These are phyloP conservation scores for Debaryomyces psychrophilus DNA, from an alignment of 1,139 yeast genomes.

Conservation along the genomic window DNA sequence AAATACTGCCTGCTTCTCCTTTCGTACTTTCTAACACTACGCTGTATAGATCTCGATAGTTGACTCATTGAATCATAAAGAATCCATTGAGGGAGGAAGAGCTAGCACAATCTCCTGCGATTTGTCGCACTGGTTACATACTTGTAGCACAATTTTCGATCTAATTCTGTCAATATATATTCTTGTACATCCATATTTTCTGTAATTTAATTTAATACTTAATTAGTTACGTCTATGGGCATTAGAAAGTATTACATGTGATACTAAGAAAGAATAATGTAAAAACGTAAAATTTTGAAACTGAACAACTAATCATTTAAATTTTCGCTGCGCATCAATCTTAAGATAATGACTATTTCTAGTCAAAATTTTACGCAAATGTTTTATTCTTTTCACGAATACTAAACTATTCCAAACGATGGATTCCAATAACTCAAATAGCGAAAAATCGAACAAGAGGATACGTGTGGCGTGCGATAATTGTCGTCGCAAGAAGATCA, in stretches of 20 bases:
- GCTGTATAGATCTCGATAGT: not conserved
- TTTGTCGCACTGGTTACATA: too few species aligned
- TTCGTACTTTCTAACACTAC: not conserved
- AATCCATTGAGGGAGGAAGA: too few species aligned
- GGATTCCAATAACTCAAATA: not conserved
- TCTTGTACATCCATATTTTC: too few species aligned
- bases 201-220: too few species aligned
- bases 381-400: not conserved
- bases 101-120: too few species aligned
- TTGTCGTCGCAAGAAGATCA: slow-evolving; percentile 53
- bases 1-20: not conserved
- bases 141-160: too few species aligned
- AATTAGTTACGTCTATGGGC: too few species aligned
- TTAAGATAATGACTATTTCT: too few species aligned
- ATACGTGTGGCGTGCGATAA: slow-evolving; percentile 52
- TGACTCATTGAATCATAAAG: not conserved
- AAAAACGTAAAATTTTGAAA: not conserved
- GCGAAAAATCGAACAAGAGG: slow-evolving; percentile 20
- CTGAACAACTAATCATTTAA: not conserved
- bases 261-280: not conserved
- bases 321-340: not conserved
- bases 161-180: too few species aligned
- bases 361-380: not conserved
- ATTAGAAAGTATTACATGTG: not conserved
- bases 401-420: not conserved